A percentile compares a stretch with the other conserved stretches of the same genome.
Evolutionary conservation across 2,329 filamentous ascomycete genomes (phyloP).

Genomic region (Cadophora sp.): DNA sequence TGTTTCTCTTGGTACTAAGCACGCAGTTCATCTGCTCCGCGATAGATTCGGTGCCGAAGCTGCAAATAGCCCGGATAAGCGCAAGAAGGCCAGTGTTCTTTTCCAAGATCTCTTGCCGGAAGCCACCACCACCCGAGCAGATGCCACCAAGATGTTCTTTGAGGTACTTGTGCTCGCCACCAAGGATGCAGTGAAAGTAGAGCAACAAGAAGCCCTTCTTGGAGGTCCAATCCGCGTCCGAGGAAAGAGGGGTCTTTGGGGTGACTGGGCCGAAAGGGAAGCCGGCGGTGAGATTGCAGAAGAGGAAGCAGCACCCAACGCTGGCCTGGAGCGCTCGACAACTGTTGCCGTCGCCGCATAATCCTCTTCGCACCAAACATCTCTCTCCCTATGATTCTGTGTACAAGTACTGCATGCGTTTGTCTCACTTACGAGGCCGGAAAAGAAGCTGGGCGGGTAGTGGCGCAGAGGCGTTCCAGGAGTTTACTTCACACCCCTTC

Average conservation of each 20-base stretch:
- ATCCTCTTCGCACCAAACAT: slow-evolving; percentile 5
- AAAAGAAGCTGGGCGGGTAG: neutral
- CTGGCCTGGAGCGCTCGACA: slow-evolving; percentile 29
- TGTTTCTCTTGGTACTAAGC: slow-evolving; percentile 89
- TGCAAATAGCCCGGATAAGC: slow-evolving; percentile 71
- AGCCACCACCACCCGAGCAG: slow-evolving; percentile 78
- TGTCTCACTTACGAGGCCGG: slow-evolving; percentile 1
- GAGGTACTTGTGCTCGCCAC: slow-evolving; percentile 94
- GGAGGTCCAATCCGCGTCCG: slow-evolving; percentile 83
- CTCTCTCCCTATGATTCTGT: slow-evolving; percentile 8
- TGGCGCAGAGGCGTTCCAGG: slow-evolving; percentile 8
- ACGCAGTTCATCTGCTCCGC: slow-evolving; percentile 92
- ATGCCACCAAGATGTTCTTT: slow-evolving; percentile 99
- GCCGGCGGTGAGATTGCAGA: slow-evolving; percentile 65
- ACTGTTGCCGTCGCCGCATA: slow-evolving; percentile 37
- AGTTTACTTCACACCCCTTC: neutral
- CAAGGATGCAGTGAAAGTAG: slow-evolving; percentile 97
- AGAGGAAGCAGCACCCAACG: slow-evolving; percentile 35
- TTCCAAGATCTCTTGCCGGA: slow-evolving; percentile 94
- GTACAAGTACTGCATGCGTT: slow-evolving; percentile 23
- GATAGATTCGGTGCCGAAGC: slow-evolving; percentile 82
- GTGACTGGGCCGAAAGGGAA: slow-evolving; percentile 87
- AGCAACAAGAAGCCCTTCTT: slow-evolving; percentile 76
- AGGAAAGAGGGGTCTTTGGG: slow-evolving; percentile 96
- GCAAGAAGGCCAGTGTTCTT: slow-evolving; percentile 77